Base-by-base conservation (phyloP, 2,329 filamentous ascomycete genomes). In the Epichloe typhina region DNA sequence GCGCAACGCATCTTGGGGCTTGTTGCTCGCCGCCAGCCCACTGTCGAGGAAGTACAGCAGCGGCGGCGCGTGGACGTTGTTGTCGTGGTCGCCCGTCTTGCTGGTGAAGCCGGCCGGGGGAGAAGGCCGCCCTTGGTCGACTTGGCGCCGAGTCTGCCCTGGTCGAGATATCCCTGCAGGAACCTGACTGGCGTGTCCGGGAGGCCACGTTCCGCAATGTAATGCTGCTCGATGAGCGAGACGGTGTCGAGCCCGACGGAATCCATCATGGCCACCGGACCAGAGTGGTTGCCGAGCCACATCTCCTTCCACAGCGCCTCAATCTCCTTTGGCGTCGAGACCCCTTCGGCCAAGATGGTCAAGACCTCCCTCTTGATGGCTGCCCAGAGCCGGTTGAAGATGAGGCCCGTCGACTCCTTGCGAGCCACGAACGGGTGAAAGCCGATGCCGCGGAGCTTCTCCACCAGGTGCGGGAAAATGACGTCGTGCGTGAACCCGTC, bases 371-470 rank as follows among this genome's bases (percentile, higher is more conserved):
- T 66, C 59, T 79, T 79, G 15, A 79, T 66, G 0, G 76, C 76
- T 0, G 76, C 76, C 75, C 76, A 80, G 0, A 79, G 59, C 0
- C 76, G 70, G 50, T 79, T 79, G 56, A 77, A 75, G 37, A 80
- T 72, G 54, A 79, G 73, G 0, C 76, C 72, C 0, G 74, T 76
- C 0, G 73, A 76, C 54, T 78, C 70, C 46, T 69, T 72, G 6
- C 64, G 56, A 0, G 73, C 72, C 4, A 62, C 55, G 21, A 69
- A 66, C 0, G 73, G 73, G 3, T 64, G 57, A 35, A 69, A 66
- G 0, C 67, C 73, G 3, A 63, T 66, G n/a, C 69, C 68, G 19
- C 58, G 56, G 3, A 66, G 67, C 37, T 65, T 61, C 15, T 69
- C 61, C 3, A 62, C 62, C 42, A 79, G 53, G 53, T 76, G 76